Evolutionary conservation across 1,284 basidiomycete species (phyloP), one percentile per base, ranked within the genome.

Genomic region (Dichomitus squalens): DNA sequence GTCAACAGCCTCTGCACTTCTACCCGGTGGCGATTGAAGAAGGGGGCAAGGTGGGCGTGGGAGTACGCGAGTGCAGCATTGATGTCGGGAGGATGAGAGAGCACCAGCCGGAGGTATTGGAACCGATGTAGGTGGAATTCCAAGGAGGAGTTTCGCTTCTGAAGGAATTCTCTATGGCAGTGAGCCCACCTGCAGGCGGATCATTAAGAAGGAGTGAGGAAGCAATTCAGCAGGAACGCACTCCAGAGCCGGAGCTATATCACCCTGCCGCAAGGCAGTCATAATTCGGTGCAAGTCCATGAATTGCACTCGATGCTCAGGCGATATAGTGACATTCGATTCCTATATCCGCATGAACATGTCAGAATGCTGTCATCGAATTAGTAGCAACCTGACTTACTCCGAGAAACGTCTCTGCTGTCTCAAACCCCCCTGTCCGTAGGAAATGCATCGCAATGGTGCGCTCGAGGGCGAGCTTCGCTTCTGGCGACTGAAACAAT

Each of bases 111-210:
- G 50, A 95, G 83, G 71, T 92, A 95, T 66, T 92, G 86, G 12
- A 92, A 92, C 25, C 93, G 90, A 68, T 96, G 93, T 18, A 96
- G 83, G 69, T 89, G 78, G 72, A 95, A 97, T 62, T 93, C 90
- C 8, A 97, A 80, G 0, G 90, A 81, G 0, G 93, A 95, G 4
- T 82, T 83, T 12, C 90, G 85, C 1, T 80, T 74, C 34, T 78
- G 76, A 6, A 96, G 79, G 70, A 92, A 94, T 1, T 67, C 56
- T 36, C 82, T 79, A 68, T 95, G 87, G 48, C 75, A 75, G 41
- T 75, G 74, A n/a, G 86, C 84, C 95, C 94, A 96, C 59, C 93
- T 95, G 60, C 34, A 47, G 27, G 7, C 18, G 25, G 5, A 25
- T 25, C 14, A 58, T 59, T 59, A 34, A 46, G 48, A 50, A 55